Conservation (phyloP, 805 yeast genomes). For the Wickerhamomyces canadensis region DNA sequence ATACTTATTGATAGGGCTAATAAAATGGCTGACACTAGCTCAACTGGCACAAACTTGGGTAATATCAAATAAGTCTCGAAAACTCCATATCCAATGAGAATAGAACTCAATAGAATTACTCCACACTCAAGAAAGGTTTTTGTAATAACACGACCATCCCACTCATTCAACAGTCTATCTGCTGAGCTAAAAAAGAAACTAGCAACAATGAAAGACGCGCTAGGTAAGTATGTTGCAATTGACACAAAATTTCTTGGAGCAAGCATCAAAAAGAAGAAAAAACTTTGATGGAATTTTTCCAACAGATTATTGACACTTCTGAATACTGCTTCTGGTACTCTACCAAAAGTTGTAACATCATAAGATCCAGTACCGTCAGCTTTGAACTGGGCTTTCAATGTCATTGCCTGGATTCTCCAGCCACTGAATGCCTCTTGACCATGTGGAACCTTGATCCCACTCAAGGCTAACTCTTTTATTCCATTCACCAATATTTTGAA, state of each 20-base stretch:
- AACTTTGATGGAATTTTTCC: slow-evolving; percentile 96
- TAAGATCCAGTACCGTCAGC: slow-evolving; percentile 37
- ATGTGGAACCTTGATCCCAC: slow-evolving; percentile 59
- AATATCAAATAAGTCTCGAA: slow-evolving; percentile 12
- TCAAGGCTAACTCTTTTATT: slow-evolving; percentile 57
- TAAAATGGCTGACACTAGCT: slow-evolving; percentile 8
- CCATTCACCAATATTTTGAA: slow-evolving; percentile 57
- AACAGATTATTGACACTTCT: slow-evolving; percentile 86
- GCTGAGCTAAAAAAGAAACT: slow-evolving; percentile 66
- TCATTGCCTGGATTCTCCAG: slow-evolving; percentile 90
- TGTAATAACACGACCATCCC: slow-evolving; percentile 4
- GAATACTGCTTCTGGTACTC: slow-evolving; percentile 81
- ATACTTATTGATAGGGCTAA: slow-evolving; percentile 13
- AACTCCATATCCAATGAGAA: slow-evolving; percentile 27
- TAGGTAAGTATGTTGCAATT: slow-evolving; percentile 87
- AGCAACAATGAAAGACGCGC: slow-evolving; percentile 68
- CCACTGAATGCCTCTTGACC: slow-evolving; percentile 94
- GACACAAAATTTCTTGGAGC: slow-evolving; percentile 81
- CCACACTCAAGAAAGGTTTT: slow-evolving; percentile 23
- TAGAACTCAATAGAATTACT: slow-evolving; percentile 25
- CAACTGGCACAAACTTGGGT: slow-evolving; percentile 18
- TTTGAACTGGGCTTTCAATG: slow-evolving; percentile 52
- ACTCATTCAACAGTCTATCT: slow-evolving; percentile 42
- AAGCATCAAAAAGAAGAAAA: slow-evolving; percentile 82
- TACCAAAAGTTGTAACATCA: slow-evolving; percentile 89